phyloP scores from a whole-genome alignment of 441 rosid species.

The Dalechampia spathulata region DNA sequence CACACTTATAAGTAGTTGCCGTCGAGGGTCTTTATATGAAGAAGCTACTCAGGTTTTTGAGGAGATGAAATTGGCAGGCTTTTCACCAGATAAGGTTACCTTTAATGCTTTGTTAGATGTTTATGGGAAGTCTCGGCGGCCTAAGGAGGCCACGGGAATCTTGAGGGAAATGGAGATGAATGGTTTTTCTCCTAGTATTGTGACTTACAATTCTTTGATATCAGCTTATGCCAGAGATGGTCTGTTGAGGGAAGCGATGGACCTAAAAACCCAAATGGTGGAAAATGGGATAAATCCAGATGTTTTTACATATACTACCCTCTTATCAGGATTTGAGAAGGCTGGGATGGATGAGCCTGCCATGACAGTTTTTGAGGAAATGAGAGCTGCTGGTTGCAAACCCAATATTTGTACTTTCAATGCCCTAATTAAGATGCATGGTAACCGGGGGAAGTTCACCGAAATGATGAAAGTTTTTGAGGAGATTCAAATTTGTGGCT shows the following conservation, averaged over 20 bases:
- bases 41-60: slow-evolving; percentile 66
- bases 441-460: slow-evolving; percentile 70
- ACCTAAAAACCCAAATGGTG: slow-evolving; percentile 65
- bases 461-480: slow-evolving; percentile 94
- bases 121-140: slow-evolving; percentile 82
- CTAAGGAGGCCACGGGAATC: slow-evolving; percentile 73
- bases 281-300: slow-evolving; percentile 63
- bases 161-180: slow-evolving; percentile 68
- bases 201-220: slow-evolving; percentile 80
- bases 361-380: slow-evolving; percentile 64
- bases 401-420: slow-evolving; percentile 92
- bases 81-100: slow-evolving; percentile 73
- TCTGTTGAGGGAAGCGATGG: slow-evolving; percentile 62
- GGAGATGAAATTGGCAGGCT: slow-evolving; percentile 70
- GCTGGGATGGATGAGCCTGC: slow-evolving; percentile 83
- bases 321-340: slow-evolving; percentile 80
- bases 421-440: slow-evolving; percentile 92
- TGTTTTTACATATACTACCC: slow-evolving; percentile 89
- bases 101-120: slow-evolving; percentile 75
- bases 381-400: slow-evolving; percentile 64
- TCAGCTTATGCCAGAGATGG: slow-evolving; percentile 85
- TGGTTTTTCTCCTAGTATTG: slow-evolving; percentile 58
- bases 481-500: slow-evolving; percentile 57
- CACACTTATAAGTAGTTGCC: slow-evolving; percentile 77
- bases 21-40: slow-evolving; percentile 70